phyloP scores from a whole-genome alignment of 2,329 filamentous ascomycete genomes.

The Botryotinia globosa region DNA sequence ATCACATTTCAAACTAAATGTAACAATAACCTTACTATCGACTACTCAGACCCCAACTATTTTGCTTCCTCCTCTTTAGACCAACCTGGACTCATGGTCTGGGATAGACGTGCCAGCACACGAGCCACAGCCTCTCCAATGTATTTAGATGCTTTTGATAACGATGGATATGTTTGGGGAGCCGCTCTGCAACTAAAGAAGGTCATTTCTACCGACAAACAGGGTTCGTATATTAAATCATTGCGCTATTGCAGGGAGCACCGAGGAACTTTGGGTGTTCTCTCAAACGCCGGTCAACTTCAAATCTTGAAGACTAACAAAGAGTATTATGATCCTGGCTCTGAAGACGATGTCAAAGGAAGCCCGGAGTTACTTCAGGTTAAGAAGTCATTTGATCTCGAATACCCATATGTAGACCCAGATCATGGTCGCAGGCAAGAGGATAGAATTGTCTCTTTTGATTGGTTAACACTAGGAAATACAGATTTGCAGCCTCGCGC shows the following conservation, averaged over 20 bases:
- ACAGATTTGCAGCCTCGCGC: constrained; percentile 56
- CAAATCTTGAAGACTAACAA: constrained; percentile 58
- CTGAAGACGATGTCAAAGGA: constrained; percentile 46
- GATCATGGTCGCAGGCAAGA: constrained; percentile 46
- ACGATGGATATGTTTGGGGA: constrained; percentile 62
- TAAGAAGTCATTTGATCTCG: constrained; percentile 59
- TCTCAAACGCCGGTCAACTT: constrained; percentile 62
- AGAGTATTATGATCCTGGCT: constrained; percentile 47
- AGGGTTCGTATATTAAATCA: constrained; percentile 58
- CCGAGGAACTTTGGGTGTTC: constrained; percentile 57
- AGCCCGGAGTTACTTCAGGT: constrained; percentile 60
- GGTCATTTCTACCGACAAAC: constrained; percentile 52
- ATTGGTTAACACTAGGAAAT: constrained; percentile 61
- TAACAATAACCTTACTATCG: constrained; percentile 72
- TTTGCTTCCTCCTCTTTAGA: constrained; percentile 78
- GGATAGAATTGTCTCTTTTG: constrained; percentile 64
- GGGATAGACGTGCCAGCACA: constrained; percentile 67
- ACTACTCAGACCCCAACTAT: constrained; percentile 77
- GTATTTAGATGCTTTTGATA: constrained; percentile 57
- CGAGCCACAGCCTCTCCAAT: constrained; percentile 51
- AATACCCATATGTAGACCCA: constrained; percentile 53
- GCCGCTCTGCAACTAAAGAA: constrained; percentile 56
- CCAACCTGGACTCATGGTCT: constrained; percentile 71
- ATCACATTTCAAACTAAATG: constrained; percentile 63
- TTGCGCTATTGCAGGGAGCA: constrained; percentile 63